These are phyloP conservation scores for Avena sativa DNA, from an alignment of 176 grass and related monocot genomes.

Conservation along the genomic window DNA sequence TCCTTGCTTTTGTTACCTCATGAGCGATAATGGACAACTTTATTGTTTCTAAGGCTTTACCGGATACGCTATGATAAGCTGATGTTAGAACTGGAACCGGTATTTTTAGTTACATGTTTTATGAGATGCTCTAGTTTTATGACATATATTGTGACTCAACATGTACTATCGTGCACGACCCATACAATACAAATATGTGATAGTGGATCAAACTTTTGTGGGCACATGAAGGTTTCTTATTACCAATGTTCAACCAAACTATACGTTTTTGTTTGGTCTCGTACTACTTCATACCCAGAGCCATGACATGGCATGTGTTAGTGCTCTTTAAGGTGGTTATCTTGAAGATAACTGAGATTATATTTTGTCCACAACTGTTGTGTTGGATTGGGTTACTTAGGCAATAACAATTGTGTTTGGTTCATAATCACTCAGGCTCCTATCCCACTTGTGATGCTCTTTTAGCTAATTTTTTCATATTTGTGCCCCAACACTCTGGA, in stretches of 20 bases:
- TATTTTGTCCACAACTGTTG: not conserved
- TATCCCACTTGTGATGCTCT: not conserved
- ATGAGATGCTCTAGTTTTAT: conserved; percentile 17
- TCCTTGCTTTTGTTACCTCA: not conserved
- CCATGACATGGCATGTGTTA: not conserved
- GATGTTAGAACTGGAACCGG: not conserved
- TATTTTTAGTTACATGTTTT: not conserved
- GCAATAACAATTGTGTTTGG: not conserved
- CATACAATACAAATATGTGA: conserved; percentile 1
- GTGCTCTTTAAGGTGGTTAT: conserved; percentile 2
- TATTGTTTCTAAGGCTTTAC: not conserved
- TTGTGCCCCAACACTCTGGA: not conserved
- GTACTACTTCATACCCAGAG: too few relatives aligned
- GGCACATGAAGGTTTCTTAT: not conserved
- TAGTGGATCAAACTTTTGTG: not conserved
- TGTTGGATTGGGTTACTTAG: not conserved
- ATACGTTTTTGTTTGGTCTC: not conserved
- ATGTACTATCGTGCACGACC: not conserved
- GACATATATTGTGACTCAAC: not conserved
- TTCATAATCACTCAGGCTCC: not conserved
- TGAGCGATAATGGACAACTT: not conserved
- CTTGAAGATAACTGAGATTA: not conserved
- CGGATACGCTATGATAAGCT: not conserved
- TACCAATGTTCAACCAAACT: not conserved
- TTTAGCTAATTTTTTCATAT: not conserved